Conservation (phyloP, 441 rosid genomes). For the Caryocar brasiliense region DNA sequence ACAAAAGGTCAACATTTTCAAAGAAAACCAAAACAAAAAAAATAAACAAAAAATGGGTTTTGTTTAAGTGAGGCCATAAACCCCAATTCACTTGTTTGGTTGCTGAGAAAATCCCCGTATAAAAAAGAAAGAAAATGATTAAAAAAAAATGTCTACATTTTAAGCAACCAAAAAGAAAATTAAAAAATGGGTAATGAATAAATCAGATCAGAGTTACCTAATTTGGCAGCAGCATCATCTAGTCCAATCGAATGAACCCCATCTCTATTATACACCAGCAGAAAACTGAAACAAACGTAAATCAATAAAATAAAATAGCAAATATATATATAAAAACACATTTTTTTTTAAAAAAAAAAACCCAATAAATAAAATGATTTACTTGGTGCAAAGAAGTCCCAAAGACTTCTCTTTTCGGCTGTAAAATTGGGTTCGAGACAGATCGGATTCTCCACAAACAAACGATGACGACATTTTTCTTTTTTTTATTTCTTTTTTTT, state of each 20-base stretch:
- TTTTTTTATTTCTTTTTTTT: too few species aligned
- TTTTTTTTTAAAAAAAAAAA: background rate
- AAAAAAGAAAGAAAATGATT: background rate
- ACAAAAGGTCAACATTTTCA: background rate
- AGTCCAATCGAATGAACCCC: conserved; percentile 65
- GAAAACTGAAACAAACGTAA: conserved; percentile 36
- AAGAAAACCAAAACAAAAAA: background rate
- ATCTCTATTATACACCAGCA: conserved; percentile 54
- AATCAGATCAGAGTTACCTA: conserved; percentile 34
- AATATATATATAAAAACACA: background rate
- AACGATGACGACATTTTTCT: too few species aligned
- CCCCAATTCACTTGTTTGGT: too few species aligned
- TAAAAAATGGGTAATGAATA: background rate
- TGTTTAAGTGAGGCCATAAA: background rate
- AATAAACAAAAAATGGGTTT: background rate
- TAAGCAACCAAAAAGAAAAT: background rate
- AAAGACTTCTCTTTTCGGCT: conserved; percentile 83
- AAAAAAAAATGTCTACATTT: background rate
- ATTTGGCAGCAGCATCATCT: conserved; percentile 66
- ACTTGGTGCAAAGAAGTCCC: conserved; percentile 82
- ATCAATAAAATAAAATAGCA: background rate
- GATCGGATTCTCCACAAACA: too few species aligned
- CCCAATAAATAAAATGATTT: background rate
- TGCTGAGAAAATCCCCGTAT: too few species aligned
- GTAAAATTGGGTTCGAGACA: too few species aligned